A percentile compares a stretch with the other conserved stretches of the same genome.
phyloP scores from a whole-genome alignment of 192 early-diverging fungal species.

The Umbelopsis sp. region DNA sequence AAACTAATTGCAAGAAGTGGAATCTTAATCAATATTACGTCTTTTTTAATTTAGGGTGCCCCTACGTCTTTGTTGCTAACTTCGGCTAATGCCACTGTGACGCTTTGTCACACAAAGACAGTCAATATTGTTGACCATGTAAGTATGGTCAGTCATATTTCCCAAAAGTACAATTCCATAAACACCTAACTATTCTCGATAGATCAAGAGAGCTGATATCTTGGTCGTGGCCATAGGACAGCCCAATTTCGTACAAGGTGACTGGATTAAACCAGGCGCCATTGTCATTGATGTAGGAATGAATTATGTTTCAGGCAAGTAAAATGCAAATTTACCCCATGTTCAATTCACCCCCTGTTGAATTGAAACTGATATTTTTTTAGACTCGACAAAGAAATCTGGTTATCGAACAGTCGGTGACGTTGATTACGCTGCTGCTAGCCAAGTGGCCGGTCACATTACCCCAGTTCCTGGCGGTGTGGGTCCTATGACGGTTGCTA shows the following conservation, averaged over 20 bases:
- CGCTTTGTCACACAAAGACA: constrained; percentile 91
- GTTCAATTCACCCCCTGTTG: neutral
- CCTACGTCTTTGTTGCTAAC: constrained; percentile 86
- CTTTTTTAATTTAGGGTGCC: constrained; percentile 53
- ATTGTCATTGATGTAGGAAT: constrained; percentile 98
- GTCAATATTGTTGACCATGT: constrained; percentile 75
- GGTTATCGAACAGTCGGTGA: constrained; percentile 94
- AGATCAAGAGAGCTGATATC: constrained; percentile 79
- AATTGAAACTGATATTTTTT: constrained; percentile 12
- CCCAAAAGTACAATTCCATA: too few species aligned
- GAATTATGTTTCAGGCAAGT: constrained; percentile 76
- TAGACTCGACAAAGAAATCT: constrained; percentile 86
- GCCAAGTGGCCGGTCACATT: constrained; percentile 73
- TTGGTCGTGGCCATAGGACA: constrained; percentile 88
- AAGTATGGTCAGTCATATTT: constrained; percentile 19
- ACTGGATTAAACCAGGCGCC: constrained; percentile 94
- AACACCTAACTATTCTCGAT: neutral
- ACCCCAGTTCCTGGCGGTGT: constrained; percentile 99
- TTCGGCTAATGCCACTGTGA: constrained; percentile 86
- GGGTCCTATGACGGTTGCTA: constrained; percentile 99
- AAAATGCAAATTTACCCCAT: neutral
- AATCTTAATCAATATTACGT: too few species aligned
- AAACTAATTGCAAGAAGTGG: too few species aligned
- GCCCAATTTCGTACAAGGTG: constrained; percentile 79
- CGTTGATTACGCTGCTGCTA: constrained; percentile 79